Evolutionary conservation across 1,139 yeast species (phyloP).

Genomic region (Kodamaea sp.): DNA sequence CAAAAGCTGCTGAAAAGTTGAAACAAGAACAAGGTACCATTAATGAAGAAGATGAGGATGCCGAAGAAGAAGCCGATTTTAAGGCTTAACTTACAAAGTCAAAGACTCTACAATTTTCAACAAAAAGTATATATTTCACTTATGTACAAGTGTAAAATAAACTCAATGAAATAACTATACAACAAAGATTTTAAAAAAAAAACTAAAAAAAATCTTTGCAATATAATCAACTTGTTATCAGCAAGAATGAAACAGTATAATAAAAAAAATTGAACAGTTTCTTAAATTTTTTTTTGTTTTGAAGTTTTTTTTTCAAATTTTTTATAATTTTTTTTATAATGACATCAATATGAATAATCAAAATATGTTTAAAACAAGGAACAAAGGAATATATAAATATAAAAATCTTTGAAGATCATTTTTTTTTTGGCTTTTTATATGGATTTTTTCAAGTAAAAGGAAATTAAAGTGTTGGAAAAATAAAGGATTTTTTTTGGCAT

Average conservation of each 20-base stretch:
- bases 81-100: conserved; percentile 9
- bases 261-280: conserved; percentile 2
- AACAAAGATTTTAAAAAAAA: not conserved
- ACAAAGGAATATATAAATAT: no score
- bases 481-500: conserved; percentile 1
- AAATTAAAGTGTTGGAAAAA: not conserved
- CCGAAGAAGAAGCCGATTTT: conserved; percentile 41
- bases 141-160: no score
- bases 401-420: not conserved
- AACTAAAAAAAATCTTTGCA: not conserved
- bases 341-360: no score
- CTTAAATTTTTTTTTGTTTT: conserved; percentile 1
- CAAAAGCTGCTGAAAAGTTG: conserved; percentile 76
- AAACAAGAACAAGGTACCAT: conserved; percentile 44
- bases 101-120: not conserved
- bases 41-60: conserved; percentile 32
- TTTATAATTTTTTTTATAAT: conserved; percentile 1
- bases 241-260: no score
- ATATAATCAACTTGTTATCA: no score
- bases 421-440: conserved; percentile 1
- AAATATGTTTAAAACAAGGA: no score
- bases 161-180: no score
- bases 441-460: not conserved
- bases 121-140: not conserved
- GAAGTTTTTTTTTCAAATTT: not conserved